Evolutionary conservation across 2,329 filamentous ascomycete species (phyloP).

Genomic region (Metarhizium humberi): DNA sequence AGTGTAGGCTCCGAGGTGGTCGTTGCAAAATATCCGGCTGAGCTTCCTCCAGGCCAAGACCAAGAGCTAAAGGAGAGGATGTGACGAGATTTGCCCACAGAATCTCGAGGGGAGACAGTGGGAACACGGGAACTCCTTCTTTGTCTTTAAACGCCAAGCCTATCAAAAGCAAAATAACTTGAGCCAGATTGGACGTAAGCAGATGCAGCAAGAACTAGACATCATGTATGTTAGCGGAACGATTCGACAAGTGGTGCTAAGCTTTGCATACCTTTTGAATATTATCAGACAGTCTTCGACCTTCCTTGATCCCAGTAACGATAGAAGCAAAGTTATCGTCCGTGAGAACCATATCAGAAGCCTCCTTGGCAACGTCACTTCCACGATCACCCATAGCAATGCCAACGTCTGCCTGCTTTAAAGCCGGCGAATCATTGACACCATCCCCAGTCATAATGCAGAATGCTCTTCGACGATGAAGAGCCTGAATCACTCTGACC

Average conservation of each 20-base stretch:
- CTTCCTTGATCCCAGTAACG: conserved; percentile 62
- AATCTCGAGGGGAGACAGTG: conserved; percentile 62
- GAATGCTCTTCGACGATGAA: conserved; percentile 58
- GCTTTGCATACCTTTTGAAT: conserved; percentile 53
- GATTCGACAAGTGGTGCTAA: neutral
- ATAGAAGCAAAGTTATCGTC: conserved; percentile 85
- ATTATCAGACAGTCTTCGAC: conserved; percentile 61
- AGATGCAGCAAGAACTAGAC: conserved; percentile 53
- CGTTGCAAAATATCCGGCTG: conserved; percentile 58
- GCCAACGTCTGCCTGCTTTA: conserved; percentile 65
- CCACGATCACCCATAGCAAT: conserved; percentile 67
- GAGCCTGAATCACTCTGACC: conserved; percentile 67
- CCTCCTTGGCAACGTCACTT: conserved; percentile 69
- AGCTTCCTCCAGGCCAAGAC: conserved; percentile 61
- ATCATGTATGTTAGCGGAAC: neutral
- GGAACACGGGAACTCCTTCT: conserved; percentile 53
- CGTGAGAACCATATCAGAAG: conserved; percentile 78
- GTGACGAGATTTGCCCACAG: conserved; percentile 72
- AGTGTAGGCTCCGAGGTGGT: conserved; percentile 50
- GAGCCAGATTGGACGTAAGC: conserved; percentile 60
- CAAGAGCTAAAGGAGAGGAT: conserved; percentile 61
- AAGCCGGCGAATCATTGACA: conserved; percentile 64
- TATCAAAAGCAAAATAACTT: conserved; percentile 59
- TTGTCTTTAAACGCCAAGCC: conserved; percentile 60
- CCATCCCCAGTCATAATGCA: conserved; percentile 70